Evolutionary conservation across 106 monocot species (phyloP).

Genomic region (Gastrodia elata): DNA sequence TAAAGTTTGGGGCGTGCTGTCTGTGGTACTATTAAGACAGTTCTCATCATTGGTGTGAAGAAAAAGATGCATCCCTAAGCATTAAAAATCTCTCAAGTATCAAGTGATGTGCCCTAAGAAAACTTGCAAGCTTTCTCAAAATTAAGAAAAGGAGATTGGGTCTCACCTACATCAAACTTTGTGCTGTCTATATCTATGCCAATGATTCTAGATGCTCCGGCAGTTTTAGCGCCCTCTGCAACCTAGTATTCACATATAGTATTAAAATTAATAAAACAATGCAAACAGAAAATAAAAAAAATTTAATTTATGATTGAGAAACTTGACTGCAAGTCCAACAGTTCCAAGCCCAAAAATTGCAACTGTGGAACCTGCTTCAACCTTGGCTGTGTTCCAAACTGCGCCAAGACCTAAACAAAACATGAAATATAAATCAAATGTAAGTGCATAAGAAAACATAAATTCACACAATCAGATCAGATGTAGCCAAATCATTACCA

Average conservation of each 20-base stretch:
- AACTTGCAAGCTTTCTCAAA: too few species aligned
- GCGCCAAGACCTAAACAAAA: constrained; percentile 78
- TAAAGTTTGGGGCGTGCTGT: too few species aligned
- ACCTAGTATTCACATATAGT: constrained; percentile 40
- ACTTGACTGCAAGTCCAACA: constrained; percentile 95
- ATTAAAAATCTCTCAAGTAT: too few species aligned
- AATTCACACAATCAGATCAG: background rate
- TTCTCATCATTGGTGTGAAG: too few species aligned
- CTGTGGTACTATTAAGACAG: too few species aligned
- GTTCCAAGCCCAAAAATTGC: constrained; percentile 98
- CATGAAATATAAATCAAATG: background rate
- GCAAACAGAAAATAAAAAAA: background rate
- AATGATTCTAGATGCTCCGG: constrained; percentile 91
- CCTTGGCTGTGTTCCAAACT: constrained; percentile 99
- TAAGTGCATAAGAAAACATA: background rate
- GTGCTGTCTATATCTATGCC: constrained; percentile 87
- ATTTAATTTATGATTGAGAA: background rate
- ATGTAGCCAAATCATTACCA: background rate
- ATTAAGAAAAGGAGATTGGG: background rate
- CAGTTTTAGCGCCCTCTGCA: constrained; percentile 93
- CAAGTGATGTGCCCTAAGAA: too few species aligned
- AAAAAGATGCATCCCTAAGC: too few species aligned
- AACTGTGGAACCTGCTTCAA: constrained; percentile 86
- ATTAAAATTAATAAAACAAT: background rate
- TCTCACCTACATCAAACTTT: constrained; percentile 75